phyloP scores from a whole-genome alignment of 2,329 filamentous ascomycete species.

The Neofusicoccum cordaticola region DNA sequence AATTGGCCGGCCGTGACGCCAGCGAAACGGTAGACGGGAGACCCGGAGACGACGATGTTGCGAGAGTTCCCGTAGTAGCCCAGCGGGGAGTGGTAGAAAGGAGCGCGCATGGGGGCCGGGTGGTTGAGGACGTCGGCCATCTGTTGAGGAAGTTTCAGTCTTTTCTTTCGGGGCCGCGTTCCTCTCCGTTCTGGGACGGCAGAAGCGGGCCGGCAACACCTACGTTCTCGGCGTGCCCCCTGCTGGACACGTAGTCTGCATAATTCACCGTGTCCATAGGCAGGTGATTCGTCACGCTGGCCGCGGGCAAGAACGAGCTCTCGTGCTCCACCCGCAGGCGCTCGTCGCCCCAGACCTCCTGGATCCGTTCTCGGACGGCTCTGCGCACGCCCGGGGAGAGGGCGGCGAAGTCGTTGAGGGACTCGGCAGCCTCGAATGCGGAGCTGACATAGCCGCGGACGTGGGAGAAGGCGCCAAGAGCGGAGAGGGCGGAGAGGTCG shows the following conservation, averaged over 20 bases:
- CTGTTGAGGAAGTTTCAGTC: slow-evolving; percentile 45
- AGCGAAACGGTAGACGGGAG: slow-evolving; percentile 27
- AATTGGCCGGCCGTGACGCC: slow-evolving; percentile 28
- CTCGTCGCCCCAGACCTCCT: slow-evolving; percentile 18
- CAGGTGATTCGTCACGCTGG: slow-evolving; percentile 49
- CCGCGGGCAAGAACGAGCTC: slow-evolving; percentile 29
- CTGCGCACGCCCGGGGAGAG: slow-evolving; percentile 40
- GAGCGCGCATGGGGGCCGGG: slow-evolving; percentile 21
- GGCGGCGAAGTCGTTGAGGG: slow-evolving; percentile 51
- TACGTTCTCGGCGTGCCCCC: slow-evolving; percentile 7
- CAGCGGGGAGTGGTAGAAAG: slow-evolving; percentile 38
- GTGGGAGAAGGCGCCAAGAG: background rate
- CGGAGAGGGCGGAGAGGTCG: background rate
- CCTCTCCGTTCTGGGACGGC: background rate
- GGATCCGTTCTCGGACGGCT: slow-evolving; percentile 37
- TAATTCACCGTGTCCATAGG: slow-evolving; percentile 58
- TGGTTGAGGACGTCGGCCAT: slow-evolving; percentile 54
- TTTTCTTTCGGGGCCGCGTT: no score
- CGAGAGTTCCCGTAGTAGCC: slow-evolving; percentile 57
- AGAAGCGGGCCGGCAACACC: no score
- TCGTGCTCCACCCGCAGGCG: slow-evolving; percentile 21
- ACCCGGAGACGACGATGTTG: slow-evolving; percentile 50
- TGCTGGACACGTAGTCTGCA: slow-evolving; percentile 45
- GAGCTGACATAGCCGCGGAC: background rate
- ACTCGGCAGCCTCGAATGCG: background rate